Evolutionary conservation across 305 asterid genomes (phyloP).

Genomic region (Fraxinus floribunda): DNA sequence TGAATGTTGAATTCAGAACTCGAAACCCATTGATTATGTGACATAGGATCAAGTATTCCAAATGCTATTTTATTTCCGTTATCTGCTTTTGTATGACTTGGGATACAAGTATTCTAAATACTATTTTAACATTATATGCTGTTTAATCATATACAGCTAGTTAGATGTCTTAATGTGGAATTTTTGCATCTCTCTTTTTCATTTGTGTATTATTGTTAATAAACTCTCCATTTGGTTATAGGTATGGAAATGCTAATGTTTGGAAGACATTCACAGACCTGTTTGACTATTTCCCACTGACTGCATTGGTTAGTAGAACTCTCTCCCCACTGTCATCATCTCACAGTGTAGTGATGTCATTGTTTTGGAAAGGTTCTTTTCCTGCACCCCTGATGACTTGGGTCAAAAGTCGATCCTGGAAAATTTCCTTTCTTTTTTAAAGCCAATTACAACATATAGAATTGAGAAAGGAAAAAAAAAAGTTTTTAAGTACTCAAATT

Average conservation of each 20-base stretch:
- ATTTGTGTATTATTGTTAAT: not conserved
- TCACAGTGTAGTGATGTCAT: not conserved
- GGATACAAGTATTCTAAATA: not conserved
- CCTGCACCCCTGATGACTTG: not conserved
- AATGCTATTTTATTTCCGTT: not conserved
- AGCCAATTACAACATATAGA: not conserved
- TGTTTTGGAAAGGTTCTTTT: not conserved
- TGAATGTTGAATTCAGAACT: not conserved
- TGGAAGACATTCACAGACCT: conserved; percentile 81
- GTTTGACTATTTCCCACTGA: conserved; percentile 72
- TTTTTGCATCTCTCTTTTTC: conserved; percentile 16
- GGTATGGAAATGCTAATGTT: conserved; percentile 75
- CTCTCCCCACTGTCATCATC: conserved; percentile 21
- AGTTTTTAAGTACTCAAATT: not conserved
- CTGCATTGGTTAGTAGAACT: conserved; percentile 58
- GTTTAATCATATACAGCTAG: not conserved
- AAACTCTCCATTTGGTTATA: conserved; percentile 23
- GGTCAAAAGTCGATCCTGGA: conserved; percentile 5
- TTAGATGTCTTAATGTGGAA: not conserved
- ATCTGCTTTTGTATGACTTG: not conserved
- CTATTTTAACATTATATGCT: not conserved
- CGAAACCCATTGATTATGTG: not conserved
- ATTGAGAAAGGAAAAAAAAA: not conserved
- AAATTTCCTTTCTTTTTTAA: not conserved
- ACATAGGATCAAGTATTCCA: not conserved